Conservation (phyloP, 2,329 filamentous ascomycete genomes). For the Penicillium capsulatum region DNA sequence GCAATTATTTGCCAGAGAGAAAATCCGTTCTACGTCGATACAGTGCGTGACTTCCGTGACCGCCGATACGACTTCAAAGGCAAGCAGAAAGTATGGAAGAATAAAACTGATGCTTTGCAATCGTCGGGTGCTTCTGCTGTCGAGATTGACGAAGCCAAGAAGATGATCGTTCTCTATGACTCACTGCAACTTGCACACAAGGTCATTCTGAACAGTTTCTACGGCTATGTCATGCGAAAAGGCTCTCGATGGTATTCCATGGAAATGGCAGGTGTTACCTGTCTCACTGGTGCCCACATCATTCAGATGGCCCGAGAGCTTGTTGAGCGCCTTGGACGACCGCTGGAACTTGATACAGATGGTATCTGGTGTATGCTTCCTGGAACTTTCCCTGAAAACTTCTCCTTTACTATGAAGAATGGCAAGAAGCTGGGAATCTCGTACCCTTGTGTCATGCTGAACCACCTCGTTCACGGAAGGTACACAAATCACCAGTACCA, state of each 20-base stretch:
- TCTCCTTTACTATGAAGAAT: constrained; percentile 86
- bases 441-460: constrained; percentile 98
- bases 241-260: constrained; percentile 98
- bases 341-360: constrained; percentile 92
- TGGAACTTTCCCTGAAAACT: constrained; percentile 93
- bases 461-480: constrained; percentile 87
- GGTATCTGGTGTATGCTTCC: constrained; percentile 99
- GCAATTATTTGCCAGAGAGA: constrained; percentile 98
- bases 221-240: constrained; percentile 99
- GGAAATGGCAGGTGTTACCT: constrained; percentile 99
- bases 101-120: constrained; percentile 84
- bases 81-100: constrained; percentile 97
- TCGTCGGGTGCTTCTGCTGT: constrained; percentile 67
- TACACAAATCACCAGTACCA: constrained; percentile 99
- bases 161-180: constrained; percentile 96
- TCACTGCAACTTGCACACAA: constrained; percentile 96
- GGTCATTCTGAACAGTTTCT: constrained; percentile 98
- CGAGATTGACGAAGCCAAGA: constrained; percentile 92
- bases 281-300: constrained; percentile 90
- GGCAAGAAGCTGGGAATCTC: constrained; percentile 96
- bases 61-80: constrained; percentile 98
- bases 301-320: constrained; percentile 94
- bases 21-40: constrained; percentile 97
- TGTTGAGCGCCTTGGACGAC: constrained; percentile 87
- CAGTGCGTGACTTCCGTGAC: constrained; percentile 92